Conservation (phyloP, 1,284 basidiomycete species). For the Sphagnurus paluster region DNA sequence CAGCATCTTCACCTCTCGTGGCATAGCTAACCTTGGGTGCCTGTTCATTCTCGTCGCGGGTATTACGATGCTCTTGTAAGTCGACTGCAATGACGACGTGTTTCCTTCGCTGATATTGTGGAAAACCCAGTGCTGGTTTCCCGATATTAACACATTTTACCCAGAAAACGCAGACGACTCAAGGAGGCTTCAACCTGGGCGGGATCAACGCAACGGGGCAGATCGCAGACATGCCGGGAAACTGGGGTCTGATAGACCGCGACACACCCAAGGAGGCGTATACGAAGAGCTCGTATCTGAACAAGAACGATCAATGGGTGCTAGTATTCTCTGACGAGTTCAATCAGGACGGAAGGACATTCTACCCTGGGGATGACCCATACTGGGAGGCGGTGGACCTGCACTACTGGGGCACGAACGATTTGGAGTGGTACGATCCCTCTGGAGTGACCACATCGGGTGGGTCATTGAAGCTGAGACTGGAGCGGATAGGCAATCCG, state of each 20-base stretch:
- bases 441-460: constrained; percentile 34
- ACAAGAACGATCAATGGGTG: constrained; percentile 43
- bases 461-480: constrained; percentile 33
- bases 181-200: constrained; percentile 71
- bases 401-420: constrained; percentile 47
- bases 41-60: constrained; percentile 48
- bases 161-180: constrained; percentile 29
- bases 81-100: no score
- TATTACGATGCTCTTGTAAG: constrained; percentile 57
- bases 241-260: constrained; percentile 62
- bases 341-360: constrained; percentile 66
- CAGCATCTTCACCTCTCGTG: constrained; percentile 45
- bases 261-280: constrained; percentile 60
- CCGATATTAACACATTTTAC: constrained; percentile 36
- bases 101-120: no score
- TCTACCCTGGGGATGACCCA: constrained; percentile 68
- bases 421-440: constrained; percentile 48
- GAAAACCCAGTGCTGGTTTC: constrained; percentile 36
- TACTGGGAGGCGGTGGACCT: constrained; percentile 55
- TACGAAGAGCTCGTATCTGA: constrained; percentile 46
- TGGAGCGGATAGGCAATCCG: constrained; percentile 27
- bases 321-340: constrained; percentile 82
- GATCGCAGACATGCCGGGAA: constrained; percentile 50
- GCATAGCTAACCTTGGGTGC: constrained; percentile 68
- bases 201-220: constrained; percentile 77